These are phyloP conservation scores for Ajuga reptans DNA, from an alignment of 305 asterid genomes.

Conservation along the genomic window DNA sequence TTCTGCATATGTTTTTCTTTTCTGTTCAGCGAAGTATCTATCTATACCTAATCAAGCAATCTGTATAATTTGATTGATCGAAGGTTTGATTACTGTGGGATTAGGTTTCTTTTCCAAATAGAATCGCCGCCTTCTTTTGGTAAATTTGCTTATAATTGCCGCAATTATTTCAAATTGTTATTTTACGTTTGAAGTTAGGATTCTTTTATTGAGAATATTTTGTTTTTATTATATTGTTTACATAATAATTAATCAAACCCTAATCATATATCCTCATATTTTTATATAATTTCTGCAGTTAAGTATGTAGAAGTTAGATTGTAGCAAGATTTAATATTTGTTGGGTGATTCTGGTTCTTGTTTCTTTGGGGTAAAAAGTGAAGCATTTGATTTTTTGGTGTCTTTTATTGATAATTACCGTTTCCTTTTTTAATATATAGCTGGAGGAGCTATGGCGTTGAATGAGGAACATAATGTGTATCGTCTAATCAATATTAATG, in stretches of 20 bases:
- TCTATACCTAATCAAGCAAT: not conserved
- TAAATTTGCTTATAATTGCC: conserved; percentile 2
- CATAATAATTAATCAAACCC: not conserved
- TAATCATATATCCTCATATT: not conserved
- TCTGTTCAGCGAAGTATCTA: not conserved
- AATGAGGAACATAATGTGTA: conserved; percentile 28
- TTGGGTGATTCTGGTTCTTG: not conserved
- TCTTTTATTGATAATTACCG: conserved; percentile 14
- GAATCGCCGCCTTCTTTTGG: conserved; percentile 6
- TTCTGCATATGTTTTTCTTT: not conserved
- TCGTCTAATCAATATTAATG: conserved; percentile 25
- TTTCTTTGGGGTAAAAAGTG: not conserved
- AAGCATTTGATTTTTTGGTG: conserved; percentile 10
- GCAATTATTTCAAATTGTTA: conserved; percentile 12
- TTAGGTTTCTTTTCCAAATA: conserved; percentile 21
- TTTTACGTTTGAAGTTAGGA: not conserved
- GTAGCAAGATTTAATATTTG: conserved; percentile 11
- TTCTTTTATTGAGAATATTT: not conserved
- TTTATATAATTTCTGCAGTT: not conserved
- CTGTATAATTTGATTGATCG: conserved; percentile 16
- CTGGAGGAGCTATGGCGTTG: conserved; percentile 35
- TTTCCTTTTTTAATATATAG: conserved; percentile 10
- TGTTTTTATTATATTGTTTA: not conserved
- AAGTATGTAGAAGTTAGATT: not conserved
- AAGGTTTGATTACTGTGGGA: conserved; percentile 18